Conservation (phyloP, 2,329 filamentous ascomycete genomes). For the Aschersonia sp. region DNA sequence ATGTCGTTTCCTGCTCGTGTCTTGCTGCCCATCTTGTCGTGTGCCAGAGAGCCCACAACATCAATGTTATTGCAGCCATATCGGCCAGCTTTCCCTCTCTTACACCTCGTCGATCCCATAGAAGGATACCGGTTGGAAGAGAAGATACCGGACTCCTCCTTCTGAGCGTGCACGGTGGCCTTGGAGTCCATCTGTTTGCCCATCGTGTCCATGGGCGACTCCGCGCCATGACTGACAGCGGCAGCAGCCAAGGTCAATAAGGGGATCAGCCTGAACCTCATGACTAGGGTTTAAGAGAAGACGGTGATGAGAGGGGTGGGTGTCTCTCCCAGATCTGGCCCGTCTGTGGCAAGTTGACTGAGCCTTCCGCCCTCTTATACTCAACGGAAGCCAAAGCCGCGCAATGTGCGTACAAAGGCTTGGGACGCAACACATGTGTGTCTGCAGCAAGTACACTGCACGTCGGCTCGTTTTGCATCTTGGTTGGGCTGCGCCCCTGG, state of each 20-base stretch:
- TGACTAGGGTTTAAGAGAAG: not conserved
- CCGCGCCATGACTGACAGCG: not conserved
- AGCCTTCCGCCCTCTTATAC: too few relatives aligned
- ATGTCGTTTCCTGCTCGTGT: conserved; percentile 22
- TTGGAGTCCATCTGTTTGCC: not conserved
- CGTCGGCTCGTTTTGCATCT: too few relatives aligned
- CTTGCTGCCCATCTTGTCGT: conserved; percentile 20
- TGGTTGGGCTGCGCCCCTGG: too few relatives aligned
- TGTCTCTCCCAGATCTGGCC: too few relatives aligned
- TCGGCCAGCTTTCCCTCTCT: conserved; percentile 17
- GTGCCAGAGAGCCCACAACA: conserved; percentile 21
- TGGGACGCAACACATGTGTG: too few relatives aligned
- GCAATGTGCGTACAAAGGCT: too few relatives aligned
- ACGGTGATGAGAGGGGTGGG: not conserved
- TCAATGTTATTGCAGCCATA: conserved; percentile 23
- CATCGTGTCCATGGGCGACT: not conserved
- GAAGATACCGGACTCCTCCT: not conserved
- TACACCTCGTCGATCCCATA: conserved; percentile 8
- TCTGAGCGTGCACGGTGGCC: not conserved
- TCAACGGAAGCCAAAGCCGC: too few relatives aligned
- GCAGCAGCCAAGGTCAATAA: not conserved
- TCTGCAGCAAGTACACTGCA: too few relatives aligned
- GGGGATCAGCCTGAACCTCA: not conserved
- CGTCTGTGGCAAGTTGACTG: too few relatives aligned
- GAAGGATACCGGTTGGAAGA: conserved; percentile 2